Percentiles rank a stretch among this genome's conserved stretches.
phyloP scores from a whole-genome alignment of 345 rosid genomes.

The Atalantia buxifolia region DNA sequence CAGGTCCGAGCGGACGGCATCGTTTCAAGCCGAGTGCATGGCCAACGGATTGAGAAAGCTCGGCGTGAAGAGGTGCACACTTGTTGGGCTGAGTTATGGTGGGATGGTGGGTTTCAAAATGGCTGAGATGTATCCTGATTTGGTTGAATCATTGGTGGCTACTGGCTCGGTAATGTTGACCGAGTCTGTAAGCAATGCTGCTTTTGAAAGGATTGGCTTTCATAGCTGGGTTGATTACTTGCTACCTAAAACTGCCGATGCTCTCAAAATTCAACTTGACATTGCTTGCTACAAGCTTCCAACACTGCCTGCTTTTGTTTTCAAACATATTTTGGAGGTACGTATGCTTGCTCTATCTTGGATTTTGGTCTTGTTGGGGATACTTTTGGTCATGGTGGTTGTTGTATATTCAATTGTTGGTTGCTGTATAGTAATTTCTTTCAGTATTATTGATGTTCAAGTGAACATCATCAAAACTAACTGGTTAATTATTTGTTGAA shows the following conservation, averaged over 20 bases:
- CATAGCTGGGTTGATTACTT: constrained; percentile 28
- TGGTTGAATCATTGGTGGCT: constrained; percentile 41
- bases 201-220: constrained; percentile 21
- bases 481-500: too few species aligned
- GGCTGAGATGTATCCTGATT: constrained; percentile 35
- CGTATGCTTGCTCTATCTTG: background rate
- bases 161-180: constrained; percentile 32
- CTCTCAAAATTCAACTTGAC: constrained; percentile 5
- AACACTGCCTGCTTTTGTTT: constrained; percentile 21
- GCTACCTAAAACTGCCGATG: constrained; percentile 29
- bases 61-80: constrained; percentile 35
- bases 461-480: too few species aligned
- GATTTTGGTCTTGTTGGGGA: too few species aligned
- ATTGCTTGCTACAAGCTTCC: constrained; percentile 15
- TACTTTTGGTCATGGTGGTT: too few species aligned
- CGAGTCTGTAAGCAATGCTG: constrained; percentile 22
- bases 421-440: too few species aligned
- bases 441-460: too few species aligned
- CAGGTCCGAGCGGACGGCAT: constrained; percentile 21
- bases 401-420: too few species aligned
- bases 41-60: constrained; percentile 31
- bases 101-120: constrained; percentile 45
- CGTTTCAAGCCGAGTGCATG: constrained; percentile 43
- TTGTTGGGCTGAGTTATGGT: constrained; percentile 44
- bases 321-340: constrained; percentile 33